Percentiles rank a stretch among this genome's conserved stretches.
phyloP scores from a whole-genome alignment of 768 basidiomycete genomes.

The Rhizopogon sp. region DNA sequence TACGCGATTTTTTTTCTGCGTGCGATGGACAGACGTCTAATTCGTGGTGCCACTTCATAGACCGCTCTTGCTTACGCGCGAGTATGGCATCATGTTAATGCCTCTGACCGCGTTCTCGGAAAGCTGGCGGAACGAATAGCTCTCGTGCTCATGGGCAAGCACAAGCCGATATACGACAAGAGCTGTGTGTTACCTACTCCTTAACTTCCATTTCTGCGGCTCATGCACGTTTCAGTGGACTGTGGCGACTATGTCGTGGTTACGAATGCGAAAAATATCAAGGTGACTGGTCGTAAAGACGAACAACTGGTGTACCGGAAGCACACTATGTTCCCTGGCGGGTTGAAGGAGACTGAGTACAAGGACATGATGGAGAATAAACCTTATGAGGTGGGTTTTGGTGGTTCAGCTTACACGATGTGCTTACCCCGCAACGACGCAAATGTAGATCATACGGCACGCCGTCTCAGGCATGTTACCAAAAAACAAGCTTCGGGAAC shows the following conservation, averaged over 20 bases:
- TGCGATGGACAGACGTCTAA: neutral
- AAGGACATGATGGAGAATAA: conserved; percentile 76
- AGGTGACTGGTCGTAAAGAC: conserved; percentile 85
- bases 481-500: conserved; percentile 92
- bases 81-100: conserved; percentile 95
- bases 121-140: conserved; percentile 94
- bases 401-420: neutral
- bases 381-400: conserved; percentile 76
- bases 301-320: conserved; percentile 84
- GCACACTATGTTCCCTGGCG: conserved; percentile 91
- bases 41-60: conserved; percentile 34
- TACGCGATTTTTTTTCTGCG: conserved; percentile 29
- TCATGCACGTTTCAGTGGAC: conserved; percentile 54
- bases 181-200: conserved; percentile 49
- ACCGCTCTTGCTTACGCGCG: conserved; percentile 95
- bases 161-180: conserved; percentile 96
- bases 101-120: conserved; percentile 86
- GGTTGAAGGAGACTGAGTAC: conserved; percentile 88
- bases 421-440: neutral
- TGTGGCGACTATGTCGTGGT: conserved; percentile 98
- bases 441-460: conserved; percentile 79
- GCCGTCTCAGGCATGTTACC: conserved; percentile 99
- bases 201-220: neutral
- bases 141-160: conserved; percentile 96
- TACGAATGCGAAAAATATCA: conserved; percentile 78